Conservation (phyloP, 2,329 filamentous ascomycete genomes). For the Endoconidiophora laricicola region DNA sequence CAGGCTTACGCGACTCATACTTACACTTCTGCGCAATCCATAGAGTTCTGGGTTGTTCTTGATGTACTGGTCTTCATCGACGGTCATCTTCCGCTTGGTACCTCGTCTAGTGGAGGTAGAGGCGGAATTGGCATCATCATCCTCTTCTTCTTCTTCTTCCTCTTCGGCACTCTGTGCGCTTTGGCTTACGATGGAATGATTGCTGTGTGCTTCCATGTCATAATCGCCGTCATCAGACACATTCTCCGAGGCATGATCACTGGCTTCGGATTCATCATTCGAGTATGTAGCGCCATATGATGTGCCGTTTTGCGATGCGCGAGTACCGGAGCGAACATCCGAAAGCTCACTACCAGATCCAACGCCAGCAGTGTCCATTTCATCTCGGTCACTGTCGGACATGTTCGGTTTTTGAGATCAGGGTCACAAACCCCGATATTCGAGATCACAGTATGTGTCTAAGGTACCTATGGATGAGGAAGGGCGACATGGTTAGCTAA, state of each 20-base stretch:
- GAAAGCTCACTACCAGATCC: constrained; percentile 63
- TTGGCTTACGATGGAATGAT: constrained; percentile 18
- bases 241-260: constrained; percentile 32
- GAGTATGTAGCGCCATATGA: constrained; percentile 24
- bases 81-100: constrained; percentile 53
- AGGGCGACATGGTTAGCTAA: constrained; percentile 6
- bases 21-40: constrained; percentile 80
- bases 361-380: constrained; percentile 17
- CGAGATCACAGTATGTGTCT: constrained; percentile 2
- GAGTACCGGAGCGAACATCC: constrained; percentile 45
- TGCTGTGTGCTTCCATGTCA: constrained; percentile 46
- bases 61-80: constrained; percentile 69
- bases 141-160: constrained; percentile 5
- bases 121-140: constrained; percentile 37
- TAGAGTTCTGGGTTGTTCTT: constrained; percentile 87
- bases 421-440: background rate
- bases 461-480: background rate
- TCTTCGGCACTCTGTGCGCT: constrained; percentile 11
- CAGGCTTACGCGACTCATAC: constrained; percentile 19
- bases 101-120: constrained; percentile 52
- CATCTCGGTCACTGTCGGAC: constrained; percentile 12
- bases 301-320: constrained; percentile 25
- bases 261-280: constrained; percentile 27
- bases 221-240: constrained; percentile 58
- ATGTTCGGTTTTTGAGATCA: background rate